phyloP scores from a whole-genome alignment of 352 stramenopile species.

The Pythium scleroteichum region DNA sequence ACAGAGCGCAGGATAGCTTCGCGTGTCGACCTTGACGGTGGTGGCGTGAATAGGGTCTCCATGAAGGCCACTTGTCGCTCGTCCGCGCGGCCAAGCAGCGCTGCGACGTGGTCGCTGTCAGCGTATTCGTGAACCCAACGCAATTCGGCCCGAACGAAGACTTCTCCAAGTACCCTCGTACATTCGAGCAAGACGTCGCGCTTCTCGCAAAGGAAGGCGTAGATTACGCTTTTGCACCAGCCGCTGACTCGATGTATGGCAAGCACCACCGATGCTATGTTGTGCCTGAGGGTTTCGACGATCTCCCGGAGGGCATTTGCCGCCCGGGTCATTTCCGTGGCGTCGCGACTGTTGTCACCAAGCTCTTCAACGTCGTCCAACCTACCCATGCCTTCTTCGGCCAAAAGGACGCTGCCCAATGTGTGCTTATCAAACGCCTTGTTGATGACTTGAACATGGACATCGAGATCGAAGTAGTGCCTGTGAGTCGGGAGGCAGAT shows the following conservation, averaged over 20 bases:
- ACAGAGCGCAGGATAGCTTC: too few species aligned
- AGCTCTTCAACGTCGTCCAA: conserved; percentile 99
- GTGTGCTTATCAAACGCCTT: conserved; percentile 94
- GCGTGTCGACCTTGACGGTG: background rate
- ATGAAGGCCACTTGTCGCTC: conserved; percentile 94
- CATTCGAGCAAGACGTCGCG: conserved; percentile 93
- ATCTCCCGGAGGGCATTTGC: conserved; percentile 89
- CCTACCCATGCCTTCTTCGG: conserved; percentile 98
- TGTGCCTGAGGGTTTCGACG: conserved; percentile 93
- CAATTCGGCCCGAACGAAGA: conserved; percentile 99
- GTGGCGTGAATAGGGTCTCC: conserved; percentile 78
- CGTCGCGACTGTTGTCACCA: conserved; percentile 98
- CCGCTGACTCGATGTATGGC: conserved; percentile 87
- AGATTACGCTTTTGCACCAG: conserved; percentile 90
- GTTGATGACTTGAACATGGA: conserved; percentile 97
- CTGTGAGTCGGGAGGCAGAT: conserved; percentile 93
- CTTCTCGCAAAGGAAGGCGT: conserved; percentile 87
- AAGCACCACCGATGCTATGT: conserved; percentile 87
- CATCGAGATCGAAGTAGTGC: conserved; percentile 90
- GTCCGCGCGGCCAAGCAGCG: conserved; percentile 83
- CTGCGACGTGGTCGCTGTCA: conserved; percentile 95
- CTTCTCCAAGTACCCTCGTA: conserved; percentile 97
- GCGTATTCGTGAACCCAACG: conserved; percentile 99
- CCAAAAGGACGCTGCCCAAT: conserved; percentile 99
- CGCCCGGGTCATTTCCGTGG: conserved; percentile 97